Evolutionary conservation across 108 stramenopile genomes (phyloP).

Genomic region (Cyclotella baltica): DNA sequence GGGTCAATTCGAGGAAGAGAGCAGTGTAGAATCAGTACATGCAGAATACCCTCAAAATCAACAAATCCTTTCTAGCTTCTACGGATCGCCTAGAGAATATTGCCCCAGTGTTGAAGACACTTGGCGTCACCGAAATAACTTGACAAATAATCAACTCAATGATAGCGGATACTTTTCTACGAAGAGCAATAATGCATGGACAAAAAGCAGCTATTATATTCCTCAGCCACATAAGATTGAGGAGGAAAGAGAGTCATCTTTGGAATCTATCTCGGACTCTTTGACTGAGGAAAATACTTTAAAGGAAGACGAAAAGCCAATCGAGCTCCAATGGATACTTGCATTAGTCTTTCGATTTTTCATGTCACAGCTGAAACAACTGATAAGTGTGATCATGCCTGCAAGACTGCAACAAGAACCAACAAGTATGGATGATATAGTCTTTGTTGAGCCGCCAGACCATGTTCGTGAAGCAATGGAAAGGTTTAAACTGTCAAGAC

Average conservation of each 20-base stretch:
- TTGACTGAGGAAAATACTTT: background rate
- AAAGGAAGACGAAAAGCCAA: background rate
- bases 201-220: slow-evolving; percentile 23
- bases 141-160: background rate
- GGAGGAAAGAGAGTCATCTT: slow-evolving; percentile 16
- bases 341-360: background rate
- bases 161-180: slow-evolving; percentile 38
- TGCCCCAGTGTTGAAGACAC: background rate
- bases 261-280: background rate
- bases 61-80: slow-evolving; percentile 1
- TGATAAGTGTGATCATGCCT: background rate
- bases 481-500: slow-evolving; percentile 15
- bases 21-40: slow-evolving; percentile 21
- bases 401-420: background rate
- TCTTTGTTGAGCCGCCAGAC: slow-evolving; percentile 24
- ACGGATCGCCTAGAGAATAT: slow-evolving; percentile 11
- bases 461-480: slow-evolving; percentile 38
- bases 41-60: background rate
- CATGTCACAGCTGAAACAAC: background rate
- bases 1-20: slow-evolving; percentile 5
- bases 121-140: background rate
- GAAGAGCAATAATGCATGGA: slow-evolving; percentile 22
- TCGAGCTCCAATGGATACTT: background rate
- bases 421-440: background rate
- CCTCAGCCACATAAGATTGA: slow-evolving; percentile 1